phyloP scores from a whole-genome alignment of 176 grass and related monocot genomes.

The Aegilops bicornis region DNA sequence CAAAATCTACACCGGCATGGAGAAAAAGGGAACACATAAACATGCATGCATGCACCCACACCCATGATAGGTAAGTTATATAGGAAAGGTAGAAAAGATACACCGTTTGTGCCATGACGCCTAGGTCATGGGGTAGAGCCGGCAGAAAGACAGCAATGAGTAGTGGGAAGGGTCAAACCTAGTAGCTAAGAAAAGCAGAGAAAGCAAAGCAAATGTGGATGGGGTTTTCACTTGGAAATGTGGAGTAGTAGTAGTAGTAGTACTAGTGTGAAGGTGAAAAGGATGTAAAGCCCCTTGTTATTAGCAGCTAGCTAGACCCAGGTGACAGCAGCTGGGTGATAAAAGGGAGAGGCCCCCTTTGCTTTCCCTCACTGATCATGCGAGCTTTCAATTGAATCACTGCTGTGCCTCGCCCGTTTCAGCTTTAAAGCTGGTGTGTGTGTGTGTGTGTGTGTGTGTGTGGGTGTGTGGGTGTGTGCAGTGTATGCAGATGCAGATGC shows the following conservation, averaged over 20 bases:
- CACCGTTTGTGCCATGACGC: not conserved
- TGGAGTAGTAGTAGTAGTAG: too few species aligned
- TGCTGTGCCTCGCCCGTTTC: not conserved
- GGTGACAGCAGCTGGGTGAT: not conserved
- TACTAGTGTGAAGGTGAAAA: not conserved
- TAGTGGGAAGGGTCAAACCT: constrained; percentile 5
- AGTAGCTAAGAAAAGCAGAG: not conserved
- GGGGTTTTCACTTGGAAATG: not conserved
- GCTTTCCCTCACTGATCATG: not conserved
- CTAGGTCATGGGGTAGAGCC: not conserved
- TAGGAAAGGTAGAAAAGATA: not conserved
- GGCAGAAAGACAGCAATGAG: not conserved
- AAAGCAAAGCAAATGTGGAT: not conserved
- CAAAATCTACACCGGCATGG: too few species aligned
- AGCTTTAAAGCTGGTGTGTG: constrained; percentile 2
- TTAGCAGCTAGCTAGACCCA: constrained; percentile 2
- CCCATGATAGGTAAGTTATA: not conserved
- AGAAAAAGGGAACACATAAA: too few species aligned
- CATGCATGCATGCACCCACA: too few species aligned
- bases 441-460: not conserved
- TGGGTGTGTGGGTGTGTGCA: not conserved
- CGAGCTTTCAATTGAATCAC: constrained; percentile 6
- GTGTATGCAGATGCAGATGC: not conserved
- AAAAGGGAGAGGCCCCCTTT: not conserved
- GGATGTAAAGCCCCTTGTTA: not conserved